Evolutionary conservation across 768 basidiomycete species (phyloP), one percentile per base, ranked within the genome.

Genomic region (Collybia sp.): DNA sequence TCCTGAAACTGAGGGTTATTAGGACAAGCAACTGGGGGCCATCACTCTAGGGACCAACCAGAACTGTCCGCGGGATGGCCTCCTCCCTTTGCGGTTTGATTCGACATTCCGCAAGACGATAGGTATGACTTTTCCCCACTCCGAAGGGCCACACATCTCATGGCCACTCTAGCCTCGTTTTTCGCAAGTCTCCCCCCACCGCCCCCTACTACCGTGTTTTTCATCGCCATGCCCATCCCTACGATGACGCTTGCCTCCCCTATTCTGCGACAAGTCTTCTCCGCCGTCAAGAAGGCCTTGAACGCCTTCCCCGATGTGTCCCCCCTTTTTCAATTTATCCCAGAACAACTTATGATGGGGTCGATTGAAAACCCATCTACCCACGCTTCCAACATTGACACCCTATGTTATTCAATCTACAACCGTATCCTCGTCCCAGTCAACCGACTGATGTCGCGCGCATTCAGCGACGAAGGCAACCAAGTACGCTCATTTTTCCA

Each of bases 241-340:
- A 67, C 76, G 20, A 77, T 88, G 66, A 77, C 80, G 0, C 70
- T 88, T 2, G 68, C 79, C 9, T 90, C 85, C 0, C 76, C 79
- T 12, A 59, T 76, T 15, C 75, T 90, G n/a, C 80, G 87, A 15
- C 81, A 85, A 58, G 67, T 88, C 20, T 73, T 87, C 44, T 79
- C 78, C 6, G 73, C 81, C 2, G 65, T 82, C 50, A 82, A 79
- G 54, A 83, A 83, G 48, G 63, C 75, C 2, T 58, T 71, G 45
- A 77, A 75, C 60, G 62, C 70, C 11, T 68, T 71, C 40, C 53
- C 65, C n/a, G 58, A 73, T 11, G 69, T 72, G 17, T 78, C 79
- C 42, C 69, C 85, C 13, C 68, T 85, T 20, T 77, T 88, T 48
- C 86, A 93, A 46, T 77, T 91, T 51, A 68, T 93, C 37, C 86